Base-by-base conservation (phyloP, 345 rosid genomes). In the Fremontodendron californicum region DNA sequence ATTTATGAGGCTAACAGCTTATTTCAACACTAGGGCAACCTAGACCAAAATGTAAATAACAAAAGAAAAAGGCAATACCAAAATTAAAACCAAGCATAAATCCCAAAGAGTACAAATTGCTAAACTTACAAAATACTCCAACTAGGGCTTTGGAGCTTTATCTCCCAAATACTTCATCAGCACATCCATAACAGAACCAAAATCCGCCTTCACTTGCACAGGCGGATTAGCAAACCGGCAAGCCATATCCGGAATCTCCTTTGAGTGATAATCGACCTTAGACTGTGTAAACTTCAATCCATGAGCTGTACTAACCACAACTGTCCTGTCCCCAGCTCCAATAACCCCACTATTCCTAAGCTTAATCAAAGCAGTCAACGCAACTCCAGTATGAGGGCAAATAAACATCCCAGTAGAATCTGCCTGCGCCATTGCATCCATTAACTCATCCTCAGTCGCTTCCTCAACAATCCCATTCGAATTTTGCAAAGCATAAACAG, bases 401-500 rank as follows among this genome's bases (percentile, higher is more conserved):
- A 88, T 91, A 82, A 94, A 94, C 97, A 94, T 94, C 60, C 97
- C 98, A 0, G 98, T 94, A 5, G 96, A 92, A 88, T 94, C 97
- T 0, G 98, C 98, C 62, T 80, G 90, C 1, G 97, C 97, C 96
- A 89, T 91, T 11, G 97, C 97, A 67, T 94, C 97, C 98, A 94
- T 94, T 81, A 94, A 78, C 82, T 92, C 98, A 78, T 90, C 97
- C 82, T 94, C 98, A 0, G 94, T 89, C 0, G 94, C 97, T 79
- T 94, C 97, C 81, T 94, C 94, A 2, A 94, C 98, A 74, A 94
- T 92, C 61, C 94, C 98, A 66, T 92, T 48, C 0, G 90, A 92
- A 33, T 85, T 90, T 83, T 89, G 78, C 75, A 94, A 83, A 23
- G 98, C 97, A 68, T 86, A 85, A 19, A 92, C 98, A 5, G 94